phyloP scores from a whole-genome alignment of 352 stramenopile species.

The Phytophthora pistaciae region DNA sequence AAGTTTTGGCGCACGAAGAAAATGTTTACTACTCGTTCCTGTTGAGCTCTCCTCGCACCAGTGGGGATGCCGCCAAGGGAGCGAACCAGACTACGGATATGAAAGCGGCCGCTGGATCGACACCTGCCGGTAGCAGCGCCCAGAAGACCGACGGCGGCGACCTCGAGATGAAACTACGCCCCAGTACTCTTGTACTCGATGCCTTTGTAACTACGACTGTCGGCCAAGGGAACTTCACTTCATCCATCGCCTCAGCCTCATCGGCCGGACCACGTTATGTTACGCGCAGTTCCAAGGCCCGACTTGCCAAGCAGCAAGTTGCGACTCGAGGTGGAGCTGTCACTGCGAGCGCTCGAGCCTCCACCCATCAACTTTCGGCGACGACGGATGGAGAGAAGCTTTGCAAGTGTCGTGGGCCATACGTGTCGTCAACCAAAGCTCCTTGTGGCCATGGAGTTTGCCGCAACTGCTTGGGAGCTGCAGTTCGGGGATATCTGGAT shows the following conservation, averaged over 20 bases:
- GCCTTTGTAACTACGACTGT: neutral
- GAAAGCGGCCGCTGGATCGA: neutral
- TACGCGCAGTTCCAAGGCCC: conserved; percentile 11
- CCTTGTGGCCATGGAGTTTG: conserved; percentile 44
- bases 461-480: conserved; percentile 38
- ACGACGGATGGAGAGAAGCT: neutral
- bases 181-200: neutral
- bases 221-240: neutral
- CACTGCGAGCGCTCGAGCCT: neutral
- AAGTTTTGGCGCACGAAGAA: conserved; percentile 47
- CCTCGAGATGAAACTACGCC: conserved; percentile 15
- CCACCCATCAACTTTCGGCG: neutral
- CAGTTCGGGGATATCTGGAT: conserved; percentile 38
- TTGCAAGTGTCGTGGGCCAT: conserved; percentile 20
- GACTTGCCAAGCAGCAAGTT: neutral
- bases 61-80: neutral
- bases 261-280: conserved; percentile 8
- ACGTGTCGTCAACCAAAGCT: neutral
- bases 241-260: neutral
- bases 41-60: conserved; percentile 10
- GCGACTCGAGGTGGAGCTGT: neutral
- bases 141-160: neutral
- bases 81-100: neutral
- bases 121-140: neutral
- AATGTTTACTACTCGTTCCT: conserved; percentile 54